Evolutionary conservation across 371 early-diverging fungal species (phyloP).

Genomic region (Aphelidium insulamus): DNA sequence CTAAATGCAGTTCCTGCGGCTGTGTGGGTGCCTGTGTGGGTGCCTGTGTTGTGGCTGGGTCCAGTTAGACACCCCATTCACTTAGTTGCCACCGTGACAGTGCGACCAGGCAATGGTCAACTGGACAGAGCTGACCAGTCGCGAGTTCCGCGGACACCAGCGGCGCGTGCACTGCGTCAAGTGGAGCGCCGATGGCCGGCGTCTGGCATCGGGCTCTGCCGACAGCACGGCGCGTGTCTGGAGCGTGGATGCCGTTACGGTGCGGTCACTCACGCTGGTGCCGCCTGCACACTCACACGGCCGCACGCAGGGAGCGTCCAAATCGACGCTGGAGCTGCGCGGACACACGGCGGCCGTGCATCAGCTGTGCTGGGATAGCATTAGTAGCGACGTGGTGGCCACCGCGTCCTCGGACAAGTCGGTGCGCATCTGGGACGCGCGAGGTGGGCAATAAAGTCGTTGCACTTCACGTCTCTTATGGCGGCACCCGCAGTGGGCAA

Average conservation of each 20-base stretch:
- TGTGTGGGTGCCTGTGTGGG: too few relatives aligned
- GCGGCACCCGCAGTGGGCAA: too few relatives aligned
- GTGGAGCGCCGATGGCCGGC: constrained; percentile 38
- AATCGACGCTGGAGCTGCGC: constrained; percentile 35
- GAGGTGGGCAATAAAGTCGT: constrained; percentile 28
- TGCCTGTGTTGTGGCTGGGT: too few relatives aligned
- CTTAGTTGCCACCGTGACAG: too few relatives aligned
- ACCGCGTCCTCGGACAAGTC: constrained; percentile 68
- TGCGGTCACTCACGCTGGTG: too few relatives aligned
- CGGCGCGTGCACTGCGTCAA: constrained; percentile 36
- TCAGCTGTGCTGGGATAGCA: constrained; percentile 60
- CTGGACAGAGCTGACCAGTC: too few relatives aligned
- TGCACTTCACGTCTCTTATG: constrained; percentile 3
- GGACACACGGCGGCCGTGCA: constrained; percentile 72
- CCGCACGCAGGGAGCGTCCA: constrained; percentile 29
- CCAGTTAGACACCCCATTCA: too few relatives aligned
- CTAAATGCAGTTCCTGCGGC: too few relatives aligned
- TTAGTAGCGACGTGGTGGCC: constrained; percentile 44
- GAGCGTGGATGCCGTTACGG: too few relatives aligned
- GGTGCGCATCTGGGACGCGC: constrained; percentile 64
- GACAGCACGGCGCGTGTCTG: constrained; percentile 43
- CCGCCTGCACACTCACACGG: too few relatives aligned
- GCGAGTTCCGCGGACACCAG: constrained; percentile 31
- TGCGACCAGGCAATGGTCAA: too few relatives aligned
- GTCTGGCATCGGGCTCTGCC: constrained; percentile 36